Conservation (phyloP, 2,329 filamentous ascomycete species). For the Penicillium sp. region DNA sequence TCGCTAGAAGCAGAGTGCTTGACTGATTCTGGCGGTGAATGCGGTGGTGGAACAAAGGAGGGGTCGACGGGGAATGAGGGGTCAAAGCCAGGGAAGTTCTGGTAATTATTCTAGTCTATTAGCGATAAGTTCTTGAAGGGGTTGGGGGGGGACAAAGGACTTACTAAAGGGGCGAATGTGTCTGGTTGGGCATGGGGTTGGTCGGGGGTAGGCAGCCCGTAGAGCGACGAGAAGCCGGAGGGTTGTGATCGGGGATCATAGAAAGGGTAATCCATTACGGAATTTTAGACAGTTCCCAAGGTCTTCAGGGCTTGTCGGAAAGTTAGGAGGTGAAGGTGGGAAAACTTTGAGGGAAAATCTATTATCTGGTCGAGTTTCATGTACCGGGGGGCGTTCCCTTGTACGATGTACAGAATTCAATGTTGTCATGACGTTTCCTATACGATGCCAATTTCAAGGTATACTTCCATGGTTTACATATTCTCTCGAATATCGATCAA, state of each 20-base stretch:
- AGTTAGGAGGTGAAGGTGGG: neutral
- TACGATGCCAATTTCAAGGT: neutral
- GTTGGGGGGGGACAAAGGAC: neutral
- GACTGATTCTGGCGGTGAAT: slow-evolving; percentile 40
- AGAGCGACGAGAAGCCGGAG: slow-evolving; percentile 47
- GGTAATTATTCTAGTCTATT: slow-evolving; percentile 35
- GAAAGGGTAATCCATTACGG: slow-evolving; percentile 58
- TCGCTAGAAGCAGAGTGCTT: slow-evolving; percentile 37
- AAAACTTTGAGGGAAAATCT: neutral
- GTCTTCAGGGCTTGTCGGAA: neutral
- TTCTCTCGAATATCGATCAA: neutral
- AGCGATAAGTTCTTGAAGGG: neutral
- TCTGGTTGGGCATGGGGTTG: slow-evolving; percentile 43
- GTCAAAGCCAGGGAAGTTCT: slow-evolving; percentile 40
- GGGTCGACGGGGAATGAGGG: slow-evolving; percentile 40
- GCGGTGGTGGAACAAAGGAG: slow-evolving; percentile 34
- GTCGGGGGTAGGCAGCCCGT: slow-evolving; percentile 47
- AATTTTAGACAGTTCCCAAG: neutral
- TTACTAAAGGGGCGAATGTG: slow-evolving; percentile 27
- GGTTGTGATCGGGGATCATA: slow-evolving; percentile 47
- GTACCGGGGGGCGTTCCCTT: neutral
- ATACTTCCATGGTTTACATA: neutral
- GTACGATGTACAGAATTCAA: neutral
- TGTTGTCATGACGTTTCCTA: neutral
- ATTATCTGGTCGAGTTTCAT: neutral